Evolutionary conservation across 2,329 filamentous ascomycete genomes (phyloP).

Genomic region (Trichoderma sp.): DNA sequence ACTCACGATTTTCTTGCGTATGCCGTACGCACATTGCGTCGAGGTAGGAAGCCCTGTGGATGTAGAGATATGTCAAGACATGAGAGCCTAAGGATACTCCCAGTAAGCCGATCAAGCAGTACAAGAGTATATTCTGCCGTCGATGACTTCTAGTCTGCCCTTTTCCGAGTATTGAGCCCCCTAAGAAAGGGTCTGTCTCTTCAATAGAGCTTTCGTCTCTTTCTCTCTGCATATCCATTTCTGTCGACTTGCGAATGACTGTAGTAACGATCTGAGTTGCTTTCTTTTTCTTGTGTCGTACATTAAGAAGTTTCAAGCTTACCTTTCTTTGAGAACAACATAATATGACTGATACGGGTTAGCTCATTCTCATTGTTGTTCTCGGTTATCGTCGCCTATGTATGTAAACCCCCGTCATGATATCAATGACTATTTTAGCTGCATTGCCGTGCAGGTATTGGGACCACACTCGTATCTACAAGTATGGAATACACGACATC

Average conservation of each 20-base stretch:
- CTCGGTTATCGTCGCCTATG: not conserved
- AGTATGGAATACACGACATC: not conserved
- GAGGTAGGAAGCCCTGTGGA: constrained; percentile 5
- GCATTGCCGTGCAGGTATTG: not conserved
- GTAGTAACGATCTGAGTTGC: not conserved
- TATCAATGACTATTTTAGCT: not conserved
- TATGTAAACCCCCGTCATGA: not conserved
- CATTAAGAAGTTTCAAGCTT: not conserved
- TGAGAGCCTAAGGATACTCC: not conserved
- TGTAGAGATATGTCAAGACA: not conserved
- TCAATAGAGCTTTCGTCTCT: constrained; percentile 7
- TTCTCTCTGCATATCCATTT: not conserved
- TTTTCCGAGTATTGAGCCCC: not conserved
- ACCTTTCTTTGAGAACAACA: not conserved
- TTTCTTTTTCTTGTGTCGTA: not conserved
- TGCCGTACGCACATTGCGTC: not conserved
- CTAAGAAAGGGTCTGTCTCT: constrained; percentile 1
- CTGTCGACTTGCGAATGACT: not conserved
- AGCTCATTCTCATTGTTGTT: not conserved
- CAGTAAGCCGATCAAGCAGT: not conserved
- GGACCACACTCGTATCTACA: not conserved
- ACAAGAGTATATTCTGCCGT: not conserved
- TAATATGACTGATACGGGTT: not conserved
- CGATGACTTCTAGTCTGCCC: not conserved
- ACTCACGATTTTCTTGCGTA: constrained; percentile 10